Evolutionary conservation across 495 filamentous ascomycete genomes (phyloP).

Genomic region (Xylaria telfairii): DNA sequence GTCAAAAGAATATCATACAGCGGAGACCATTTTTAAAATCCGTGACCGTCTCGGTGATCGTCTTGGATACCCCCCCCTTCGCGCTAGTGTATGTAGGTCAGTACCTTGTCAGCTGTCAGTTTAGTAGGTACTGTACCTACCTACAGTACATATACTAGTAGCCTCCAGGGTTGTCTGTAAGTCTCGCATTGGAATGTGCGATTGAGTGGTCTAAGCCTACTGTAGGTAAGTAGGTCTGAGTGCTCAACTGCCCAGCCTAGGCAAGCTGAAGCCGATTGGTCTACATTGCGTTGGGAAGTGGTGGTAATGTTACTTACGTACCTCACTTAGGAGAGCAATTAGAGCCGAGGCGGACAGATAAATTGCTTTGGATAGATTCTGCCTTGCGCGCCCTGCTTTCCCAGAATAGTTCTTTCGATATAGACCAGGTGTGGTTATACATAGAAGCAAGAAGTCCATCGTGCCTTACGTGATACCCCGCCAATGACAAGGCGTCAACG

Average conservation of each 20-base stretch:
- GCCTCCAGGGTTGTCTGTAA: not conserved
- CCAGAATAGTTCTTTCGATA: not conserved
- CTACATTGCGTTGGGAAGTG: too few relatives aligned
- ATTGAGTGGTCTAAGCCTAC: not conserved
- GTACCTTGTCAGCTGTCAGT: slow-evolving; percentile 3
- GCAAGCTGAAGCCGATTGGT: not conserved
- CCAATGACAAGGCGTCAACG: not conserved
- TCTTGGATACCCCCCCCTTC: too few relatives aligned
- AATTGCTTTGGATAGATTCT: not conserved
- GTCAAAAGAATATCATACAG: too few relatives aligned
- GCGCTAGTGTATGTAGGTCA: too few relatives aligned
- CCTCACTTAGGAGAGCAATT: not conserved
- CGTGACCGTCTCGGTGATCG: too few relatives aligned
- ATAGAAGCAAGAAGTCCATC: too few relatives aligned
- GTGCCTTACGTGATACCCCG: not conserved
- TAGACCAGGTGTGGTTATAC: too few relatives aligned
- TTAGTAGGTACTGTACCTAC: too few relatives aligned
- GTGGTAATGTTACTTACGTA: not conserved
- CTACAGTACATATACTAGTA: too few relatives aligned
- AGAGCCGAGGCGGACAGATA: not conserved
- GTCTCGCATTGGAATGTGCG: not conserved
- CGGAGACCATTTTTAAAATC: too few relatives aligned
- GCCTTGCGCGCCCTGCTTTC: not conserved
- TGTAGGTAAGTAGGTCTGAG: too few relatives aligned
- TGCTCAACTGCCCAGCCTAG: too few relatives aligned